A percentile compares a stretch with the other conserved stretches of the same genome.
These are phyloP conservation scores for Alternaria arborescens DNA, from an alignment of 2,329 filamentous ascomycete species.

Conservation along the genomic window DNA sequence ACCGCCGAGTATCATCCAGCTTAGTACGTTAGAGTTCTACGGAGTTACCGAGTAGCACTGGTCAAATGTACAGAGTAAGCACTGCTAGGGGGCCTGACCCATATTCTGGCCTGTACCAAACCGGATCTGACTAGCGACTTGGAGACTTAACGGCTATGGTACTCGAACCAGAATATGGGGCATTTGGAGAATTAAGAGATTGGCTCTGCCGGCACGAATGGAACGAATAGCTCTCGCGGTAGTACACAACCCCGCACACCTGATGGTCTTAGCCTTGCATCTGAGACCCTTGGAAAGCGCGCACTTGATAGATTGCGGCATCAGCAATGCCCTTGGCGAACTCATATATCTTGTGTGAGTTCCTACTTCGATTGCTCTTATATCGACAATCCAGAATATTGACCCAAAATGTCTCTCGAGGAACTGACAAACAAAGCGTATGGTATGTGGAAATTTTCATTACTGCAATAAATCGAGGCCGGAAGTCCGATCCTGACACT, in stretches of 20 bases:
- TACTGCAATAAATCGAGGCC: neutral
- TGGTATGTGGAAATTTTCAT: neutral
- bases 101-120: neutral
- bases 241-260: neutral
- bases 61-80: neutral
- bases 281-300: neutral
- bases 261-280: neutral
- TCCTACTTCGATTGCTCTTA: neutral
- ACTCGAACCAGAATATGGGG: neutral
- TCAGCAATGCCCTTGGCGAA: neutral
- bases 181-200: neutral
- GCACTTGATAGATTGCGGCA: neutral
- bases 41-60: neutral
- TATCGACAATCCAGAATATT: neutral
- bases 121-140: neutral
- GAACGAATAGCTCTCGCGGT: neutral
- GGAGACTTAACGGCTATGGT: neutral
- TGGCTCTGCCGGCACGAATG: neutral
- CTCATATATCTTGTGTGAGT: neutral
- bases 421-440: slow-evolving; percentile 35
- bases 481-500: neutral
- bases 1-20: neutral
- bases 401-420: slow-evolving; percentile 31
- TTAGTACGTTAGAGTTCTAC: too few relatives aligned
- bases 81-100: neutral